phyloP scores from a whole-genome alignment of 176 grass and related monocot genomes.

The Tillandsia fasciculata region DNA sequence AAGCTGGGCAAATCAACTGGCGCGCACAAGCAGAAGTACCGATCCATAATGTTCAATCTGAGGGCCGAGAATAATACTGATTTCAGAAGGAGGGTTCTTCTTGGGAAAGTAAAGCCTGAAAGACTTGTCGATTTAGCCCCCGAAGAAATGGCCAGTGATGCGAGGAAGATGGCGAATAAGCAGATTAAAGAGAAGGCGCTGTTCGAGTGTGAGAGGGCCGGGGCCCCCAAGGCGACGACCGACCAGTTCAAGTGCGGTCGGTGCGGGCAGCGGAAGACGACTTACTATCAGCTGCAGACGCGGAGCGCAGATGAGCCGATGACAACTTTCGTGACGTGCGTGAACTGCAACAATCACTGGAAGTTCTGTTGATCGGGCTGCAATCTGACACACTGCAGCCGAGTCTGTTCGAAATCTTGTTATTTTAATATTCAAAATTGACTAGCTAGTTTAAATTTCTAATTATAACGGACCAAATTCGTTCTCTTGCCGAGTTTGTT shows the following conservation, averaged over 20 bases:
- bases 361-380: constrained; percentile 59
- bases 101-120: constrained; percentile 46
- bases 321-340: constrained; percentile 87
- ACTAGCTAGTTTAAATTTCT: constrained; percentile 5
- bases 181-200: constrained; percentile 83
- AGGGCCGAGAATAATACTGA: constrained; percentile 75
- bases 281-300: constrained; percentile 78
- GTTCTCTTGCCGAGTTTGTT: no score
- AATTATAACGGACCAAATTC: no score
- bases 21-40: constrained; percentile 62
- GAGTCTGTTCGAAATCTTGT: background rate
- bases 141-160: constrained; percentile 71
- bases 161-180: constrained; percentile 50
- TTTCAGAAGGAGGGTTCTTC: constrained; percentile 54
- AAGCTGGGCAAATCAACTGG: constrained; percentile 60
- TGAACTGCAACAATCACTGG: constrained; percentile 94
- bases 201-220: constrained; percentile 58
- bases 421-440: background rate
- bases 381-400: background rate
- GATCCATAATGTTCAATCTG: constrained; percentile 80
- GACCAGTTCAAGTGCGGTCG: constrained; percentile 82
- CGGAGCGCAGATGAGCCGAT: constrained; percentile 83
- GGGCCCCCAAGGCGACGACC: constrained; percentile 59
- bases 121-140: constrained; percentile 37
- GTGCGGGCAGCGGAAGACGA: constrained; percentile 67